Conservation (phyloP, 139 green algal genomes). For the Pleodorina starrii region DNA sequence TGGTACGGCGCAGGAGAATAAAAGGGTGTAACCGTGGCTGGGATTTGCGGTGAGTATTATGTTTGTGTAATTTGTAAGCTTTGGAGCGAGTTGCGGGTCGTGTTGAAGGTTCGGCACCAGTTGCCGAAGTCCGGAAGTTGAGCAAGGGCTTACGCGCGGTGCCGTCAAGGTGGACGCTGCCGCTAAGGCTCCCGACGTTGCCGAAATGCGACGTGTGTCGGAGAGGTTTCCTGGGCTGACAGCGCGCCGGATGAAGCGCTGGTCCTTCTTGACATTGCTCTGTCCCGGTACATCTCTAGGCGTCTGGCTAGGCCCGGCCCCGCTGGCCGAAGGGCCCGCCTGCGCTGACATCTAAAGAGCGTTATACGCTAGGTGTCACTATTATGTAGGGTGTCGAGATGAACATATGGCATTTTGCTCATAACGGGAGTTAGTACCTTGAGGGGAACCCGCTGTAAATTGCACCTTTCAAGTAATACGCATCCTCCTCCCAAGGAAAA, state of each 20-base stretch:
- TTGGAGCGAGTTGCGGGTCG: neutral
- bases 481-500: too few species aligned
- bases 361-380: too few species aligned
- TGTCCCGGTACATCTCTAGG: neutral
- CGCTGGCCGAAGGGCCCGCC: neutral
- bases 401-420: too few species aligned
- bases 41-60: too few species aligned
- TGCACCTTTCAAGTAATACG: too few species aligned
- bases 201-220: neutral
- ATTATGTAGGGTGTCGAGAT: too few species aligned
- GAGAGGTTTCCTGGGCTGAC: neutral
- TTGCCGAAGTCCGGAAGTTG: neutral
- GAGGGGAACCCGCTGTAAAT: too few species aligned
- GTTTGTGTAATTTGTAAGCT: too few species aligned
- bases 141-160: neutral
- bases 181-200: neutral
- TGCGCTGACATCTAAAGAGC: neutral
- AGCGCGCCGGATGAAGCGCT: neutral
- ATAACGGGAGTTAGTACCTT: too few species aligned
- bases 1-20: neutral
- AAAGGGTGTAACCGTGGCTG: too few species aligned
- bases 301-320: neutral
- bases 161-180: slow-evolving; percentile 8
- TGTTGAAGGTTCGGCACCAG: neutral
- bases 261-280: slow-evolving; percentile 1